Evolutionary conservation across 768 basidiomycete species (phyloP).

Genomic region (Pluteus cervinus): DNA sequence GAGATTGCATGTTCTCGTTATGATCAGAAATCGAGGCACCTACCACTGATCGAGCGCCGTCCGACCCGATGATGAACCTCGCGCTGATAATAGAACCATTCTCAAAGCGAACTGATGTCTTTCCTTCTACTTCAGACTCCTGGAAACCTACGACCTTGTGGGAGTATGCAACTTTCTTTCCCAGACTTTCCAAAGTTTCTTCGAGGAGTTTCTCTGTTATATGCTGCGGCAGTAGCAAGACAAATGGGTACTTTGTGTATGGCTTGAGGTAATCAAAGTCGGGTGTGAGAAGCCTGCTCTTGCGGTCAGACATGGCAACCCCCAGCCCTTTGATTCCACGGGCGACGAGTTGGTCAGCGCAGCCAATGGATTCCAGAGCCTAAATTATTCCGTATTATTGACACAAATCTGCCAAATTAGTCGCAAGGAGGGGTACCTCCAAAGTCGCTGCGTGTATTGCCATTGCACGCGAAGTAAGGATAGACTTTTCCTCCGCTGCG

Average conservation of each 20-base stretch:
- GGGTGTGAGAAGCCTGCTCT: slow-evolving; percentile 17
- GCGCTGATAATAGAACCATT: slow-evolving; percentile 36
- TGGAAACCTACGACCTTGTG: slow-evolving; percentile 32
- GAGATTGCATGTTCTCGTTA: too few species aligned
- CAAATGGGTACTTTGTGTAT: slow-evolving; percentile 39
- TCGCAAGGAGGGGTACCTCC: slow-evolving; percentile 29
- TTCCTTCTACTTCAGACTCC: slow-evolving; percentile 18
- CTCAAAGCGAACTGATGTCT: slow-evolving; percentile 42
- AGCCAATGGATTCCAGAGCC: slow-evolving; percentile 39
- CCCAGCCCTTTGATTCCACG: slow-evolving; percentile 25
- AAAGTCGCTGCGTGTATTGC: slow-evolving; percentile 47
- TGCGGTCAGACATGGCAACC: slow-evolving; percentile 23
- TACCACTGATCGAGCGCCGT: slow-evolving; percentile 43
- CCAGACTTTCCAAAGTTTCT: slow-evolving; percentile 22
- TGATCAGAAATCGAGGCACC: background rate
- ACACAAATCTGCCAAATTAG: slow-evolving; percentile 1
- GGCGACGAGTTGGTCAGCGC: slow-evolving; percentile 30
- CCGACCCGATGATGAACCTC: slow-evolving; percentile 45
- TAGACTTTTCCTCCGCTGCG: slow-evolving; percentile 21
- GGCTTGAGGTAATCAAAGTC: slow-evolving; percentile 27
- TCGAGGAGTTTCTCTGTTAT: slow-evolving; percentile 35
- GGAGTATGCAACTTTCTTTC: slow-evolving; percentile 28
- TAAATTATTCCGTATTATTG: slow-evolving; percentile 17
- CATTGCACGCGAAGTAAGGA: slow-evolving; percentile 32
- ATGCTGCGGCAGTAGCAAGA: slow-evolving; percentile 36